Percentiles rank a stretch among this genome's conserved stretches.
phyloP scores from a whole-genome alignment of 306 rosid species.

The Datisca glomerata region DNA sequence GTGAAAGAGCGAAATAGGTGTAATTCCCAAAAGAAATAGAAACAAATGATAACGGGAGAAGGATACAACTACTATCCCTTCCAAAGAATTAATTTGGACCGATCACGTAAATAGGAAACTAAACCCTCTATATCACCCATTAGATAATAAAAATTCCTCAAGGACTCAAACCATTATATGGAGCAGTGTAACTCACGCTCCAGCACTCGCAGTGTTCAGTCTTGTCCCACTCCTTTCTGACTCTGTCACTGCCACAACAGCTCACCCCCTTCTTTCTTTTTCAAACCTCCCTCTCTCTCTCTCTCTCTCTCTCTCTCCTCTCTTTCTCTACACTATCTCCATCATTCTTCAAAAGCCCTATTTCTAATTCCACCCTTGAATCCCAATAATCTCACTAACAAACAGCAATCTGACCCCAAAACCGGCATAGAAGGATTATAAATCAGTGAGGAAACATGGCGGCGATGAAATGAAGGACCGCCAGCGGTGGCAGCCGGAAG shows the following conservation, averaged over 20 bases:
- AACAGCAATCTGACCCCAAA: too few relatives aligned
- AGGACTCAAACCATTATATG: too few relatives aligned
- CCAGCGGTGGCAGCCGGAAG: conserved; percentile 51
- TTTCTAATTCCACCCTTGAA: background rate
- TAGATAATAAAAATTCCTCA: too few relatives aligned
- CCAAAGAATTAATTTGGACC: too few relatives aligned
- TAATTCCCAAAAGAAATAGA: too few relatives aligned
- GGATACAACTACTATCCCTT: too few relatives aligned
- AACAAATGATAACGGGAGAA: too few relatives aligned
- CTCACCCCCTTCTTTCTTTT: background rate
- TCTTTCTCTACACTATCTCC: background rate
- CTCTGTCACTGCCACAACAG: conserved; percentile 9
- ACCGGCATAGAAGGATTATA: background rate
- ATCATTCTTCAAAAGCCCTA: background rate
- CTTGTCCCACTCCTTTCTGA: conserved; percentile 9
- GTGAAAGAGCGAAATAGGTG: too few relatives aligned
- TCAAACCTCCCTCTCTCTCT: background rate
- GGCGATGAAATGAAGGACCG: conserved; percentile 40
- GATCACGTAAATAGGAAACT: too few relatives aligned
- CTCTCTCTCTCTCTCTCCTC: background rate
- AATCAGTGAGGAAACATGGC: background rate
- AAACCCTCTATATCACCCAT: too few relatives aligned
- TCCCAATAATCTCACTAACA: background rate
- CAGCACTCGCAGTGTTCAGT: conserved; percentile 7
- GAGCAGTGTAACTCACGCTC: too few relatives aligned